These are phyloP conservation scores for Salvia hispanica DNA, from an alignment of 257 asterid species.

Conservation along the genomic window DNA sequence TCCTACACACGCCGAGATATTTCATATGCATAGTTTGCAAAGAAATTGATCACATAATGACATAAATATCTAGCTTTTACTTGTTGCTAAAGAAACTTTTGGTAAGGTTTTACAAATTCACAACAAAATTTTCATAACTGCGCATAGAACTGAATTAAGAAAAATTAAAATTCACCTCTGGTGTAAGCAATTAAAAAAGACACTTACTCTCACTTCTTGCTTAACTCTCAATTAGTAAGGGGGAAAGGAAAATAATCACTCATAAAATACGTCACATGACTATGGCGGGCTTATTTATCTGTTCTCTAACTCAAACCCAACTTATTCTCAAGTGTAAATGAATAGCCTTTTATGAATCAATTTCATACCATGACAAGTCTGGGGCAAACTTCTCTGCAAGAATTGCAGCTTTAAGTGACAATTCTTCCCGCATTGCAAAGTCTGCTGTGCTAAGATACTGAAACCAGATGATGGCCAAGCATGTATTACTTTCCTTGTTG, in stretches of 20 bases:
- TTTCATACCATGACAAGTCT: slow-evolving; percentile 85
- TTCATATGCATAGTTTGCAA: slow-evolving; percentile 11
- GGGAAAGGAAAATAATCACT: not conserved
- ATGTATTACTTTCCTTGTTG: slow-evolving; percentile 21
- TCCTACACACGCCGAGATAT: not conserved
- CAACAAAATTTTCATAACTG: not conserved
- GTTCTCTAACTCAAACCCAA: slow-evolving; percentile 8
- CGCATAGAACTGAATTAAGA: slow-evolving; percentile 13
- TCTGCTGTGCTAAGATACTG: slow-evolving; percentile 90
- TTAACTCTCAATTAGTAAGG: slow-evolving; percentile 8
- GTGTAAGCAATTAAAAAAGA: not conserved
- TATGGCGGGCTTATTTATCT: slow-evolving; percentile 9
- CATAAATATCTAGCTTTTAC: slow-evolving; percentile 5
- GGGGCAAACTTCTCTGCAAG: slow-evolving; percentile 98
- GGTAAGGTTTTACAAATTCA: not conserved
- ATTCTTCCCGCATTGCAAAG: slow-evolving; percentile 56
- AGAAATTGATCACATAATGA: not conserved
- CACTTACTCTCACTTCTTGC: slow-evolving; percentile 17
- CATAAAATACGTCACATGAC: slow-evolving; percentile 20
- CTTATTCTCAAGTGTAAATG: slow-evolving; percentile 25
- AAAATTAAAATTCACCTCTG: slow-evolving; percentile 5
- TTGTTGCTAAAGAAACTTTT: not conserved
- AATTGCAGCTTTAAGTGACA: slow-evolving; percentile 88
- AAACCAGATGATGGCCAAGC: slow-evolving; percentile 36
- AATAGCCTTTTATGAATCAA: slow-evolving; percentile 6